These are phyloP conservation scores for Venturiaceae sp. DNA, from an alignment of 2,329 filamentous ascomycete genomes.

Conservation along the genomic window DNA sequence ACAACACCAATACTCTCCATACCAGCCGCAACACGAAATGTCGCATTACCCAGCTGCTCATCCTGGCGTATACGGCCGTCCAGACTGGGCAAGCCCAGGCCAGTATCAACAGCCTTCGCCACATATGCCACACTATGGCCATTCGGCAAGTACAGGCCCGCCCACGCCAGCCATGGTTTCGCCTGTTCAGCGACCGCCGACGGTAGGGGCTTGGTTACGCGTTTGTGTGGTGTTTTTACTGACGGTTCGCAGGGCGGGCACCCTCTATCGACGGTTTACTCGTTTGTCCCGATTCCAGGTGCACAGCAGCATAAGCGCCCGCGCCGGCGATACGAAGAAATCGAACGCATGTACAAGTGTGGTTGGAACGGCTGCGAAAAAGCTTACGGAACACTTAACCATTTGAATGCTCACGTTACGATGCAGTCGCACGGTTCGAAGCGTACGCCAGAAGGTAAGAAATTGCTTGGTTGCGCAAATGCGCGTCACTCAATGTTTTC, in stretches of 20 bases:
- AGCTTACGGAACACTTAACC: constrained; percentile 94
- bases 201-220: constrained; percentile 38
- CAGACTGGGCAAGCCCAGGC: constrained; percentile 56
- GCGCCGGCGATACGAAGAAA: constrained; percentile 89
- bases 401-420: constrained; percentile 94
- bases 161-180: constrained; percentile 47
- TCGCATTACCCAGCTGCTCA: constrained; percentile 58
- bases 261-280: constrained; percentile 72
- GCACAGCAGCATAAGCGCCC: constrained; percentile 96
- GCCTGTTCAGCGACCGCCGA: constrained; percentile 51
- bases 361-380: constrained; percentile 98
- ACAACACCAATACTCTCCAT: constrained; percentile 76
- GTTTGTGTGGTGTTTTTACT: constrained; percentile 7
- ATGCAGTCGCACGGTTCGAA: constrained; percentile 97
- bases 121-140: constrained; percentile 32
- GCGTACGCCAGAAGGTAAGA: constrained; percentile 91
- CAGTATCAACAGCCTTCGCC: constrained; percentile 42
- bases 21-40: constrained; percentile 79
- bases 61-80: constrained; percentile 56
- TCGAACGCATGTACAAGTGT: constrained; percentile 99
- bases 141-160: constrained; percentile 47
- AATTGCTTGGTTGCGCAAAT: constrained; percentile 9
- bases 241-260: constrained; percentile 35
- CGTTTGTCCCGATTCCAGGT: constrained; percentile 93
- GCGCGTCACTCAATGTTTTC: neutral